Conservation (phyloP, 1,284 basidiomycete species). For the Malassezia obtusa region DNA sequence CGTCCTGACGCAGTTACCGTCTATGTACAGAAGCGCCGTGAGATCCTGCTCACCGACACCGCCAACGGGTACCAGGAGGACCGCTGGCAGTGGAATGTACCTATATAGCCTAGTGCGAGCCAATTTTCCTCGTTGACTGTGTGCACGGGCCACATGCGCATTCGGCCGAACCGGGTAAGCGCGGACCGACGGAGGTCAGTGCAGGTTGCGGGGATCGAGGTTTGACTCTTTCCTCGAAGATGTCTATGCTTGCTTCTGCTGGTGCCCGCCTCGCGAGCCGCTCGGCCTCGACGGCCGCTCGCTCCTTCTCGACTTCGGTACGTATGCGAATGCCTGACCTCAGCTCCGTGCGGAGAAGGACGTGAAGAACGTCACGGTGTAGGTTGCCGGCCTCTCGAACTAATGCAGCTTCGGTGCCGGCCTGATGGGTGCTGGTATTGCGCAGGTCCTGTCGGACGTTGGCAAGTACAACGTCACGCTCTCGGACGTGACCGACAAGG, state of each 20-base stretch:
- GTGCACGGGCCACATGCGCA: constrained; percentile 8
- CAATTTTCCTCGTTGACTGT: background rate
- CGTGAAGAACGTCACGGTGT: constrained; percentile 47
- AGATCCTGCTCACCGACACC: constrained; percentile 88
- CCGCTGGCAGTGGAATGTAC: constrained; percentile 51
- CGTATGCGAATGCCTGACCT: background rate
- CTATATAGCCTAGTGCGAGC: constrained; percentile 16
- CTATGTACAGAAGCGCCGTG: constrained; percentile 92
- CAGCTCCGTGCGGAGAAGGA: constrained; percentile 31
- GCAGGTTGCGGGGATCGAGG: background rate
- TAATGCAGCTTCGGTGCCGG: constrained; percentile 39
- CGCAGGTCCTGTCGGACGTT: constrained; percentile 45
- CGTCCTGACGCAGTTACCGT: constrained; percentile 41
- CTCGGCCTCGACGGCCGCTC: background rate
- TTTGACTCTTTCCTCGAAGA: background rate
- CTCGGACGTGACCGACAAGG: constrained; percentile 49
- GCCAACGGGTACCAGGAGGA: constrained; percentile 79
- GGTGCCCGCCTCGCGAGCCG: constrained; percentile 8
- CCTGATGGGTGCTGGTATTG: constrained; percentile 47
- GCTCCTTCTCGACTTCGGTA: constrained; percentile 17
- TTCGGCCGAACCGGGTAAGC: constrained; percentile 7
- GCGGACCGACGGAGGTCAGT: background rate
- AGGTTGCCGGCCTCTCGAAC: constrained; percentile 17
- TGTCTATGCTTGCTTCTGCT: constrained; percentile 9
- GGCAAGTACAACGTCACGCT: constrained; percentile 49